Conservation (phyloP, 2,329 filamentous ascomycete species). For the Alternaria sp. region DNA sequence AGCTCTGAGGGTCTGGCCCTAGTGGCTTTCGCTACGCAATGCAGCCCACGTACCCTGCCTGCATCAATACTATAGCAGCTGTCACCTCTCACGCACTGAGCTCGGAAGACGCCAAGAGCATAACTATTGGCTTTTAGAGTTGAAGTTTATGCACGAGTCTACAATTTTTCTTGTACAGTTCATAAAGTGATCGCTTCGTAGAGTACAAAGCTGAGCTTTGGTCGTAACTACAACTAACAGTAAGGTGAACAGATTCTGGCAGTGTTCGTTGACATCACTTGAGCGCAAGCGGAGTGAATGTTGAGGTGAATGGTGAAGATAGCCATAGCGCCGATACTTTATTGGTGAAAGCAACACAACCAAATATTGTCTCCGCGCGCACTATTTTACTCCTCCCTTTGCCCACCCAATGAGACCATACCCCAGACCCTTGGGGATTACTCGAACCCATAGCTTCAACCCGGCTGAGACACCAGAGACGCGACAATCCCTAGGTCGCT, state of each 20-base stretch:
- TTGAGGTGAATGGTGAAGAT: neutral
- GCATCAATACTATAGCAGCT: neutral
- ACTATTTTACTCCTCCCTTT: neutral
- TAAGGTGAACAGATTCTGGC: neutral
- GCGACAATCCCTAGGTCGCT: neutral
- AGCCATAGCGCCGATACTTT: neutral
- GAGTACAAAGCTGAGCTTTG: neutral
- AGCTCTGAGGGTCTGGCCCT: too few species aligned
- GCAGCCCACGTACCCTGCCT: neutral
- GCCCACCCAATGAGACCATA: neutral
- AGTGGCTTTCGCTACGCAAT: neutral
- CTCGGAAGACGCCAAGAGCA: neutral
- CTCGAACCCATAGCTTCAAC: neutral
- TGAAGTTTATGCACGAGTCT: neutral
- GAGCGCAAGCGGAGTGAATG: neutral
- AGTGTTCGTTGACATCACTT: neutral
- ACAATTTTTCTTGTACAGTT: neutral
- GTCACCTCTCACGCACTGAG: neutral
- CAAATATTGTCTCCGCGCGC: neutral
- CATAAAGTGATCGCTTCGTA: neutral
- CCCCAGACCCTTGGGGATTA: neutral
- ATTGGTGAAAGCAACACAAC: neutral
- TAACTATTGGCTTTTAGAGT: too few species aligned
- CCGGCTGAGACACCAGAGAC: neutral
- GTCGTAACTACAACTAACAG: neutral